Evolutionary conservation across 75 land plant species (phyloP), one percentile per base, ranked within the genome.

Genomic region (Larix kaempferi): DNA sequence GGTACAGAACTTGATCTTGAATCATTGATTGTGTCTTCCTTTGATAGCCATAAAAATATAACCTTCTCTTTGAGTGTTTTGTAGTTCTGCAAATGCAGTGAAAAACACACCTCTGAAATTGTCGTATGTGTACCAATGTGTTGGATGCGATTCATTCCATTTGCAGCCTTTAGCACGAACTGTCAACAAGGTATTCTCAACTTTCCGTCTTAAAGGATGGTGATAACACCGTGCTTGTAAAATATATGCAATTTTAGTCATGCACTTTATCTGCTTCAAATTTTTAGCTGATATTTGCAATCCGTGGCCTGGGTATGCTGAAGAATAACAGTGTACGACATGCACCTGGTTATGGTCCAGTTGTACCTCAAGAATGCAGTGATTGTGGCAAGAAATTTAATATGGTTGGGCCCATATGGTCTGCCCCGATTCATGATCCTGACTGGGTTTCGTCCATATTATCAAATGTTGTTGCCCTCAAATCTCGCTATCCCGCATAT

Each of bases 351-450:
- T 84, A 81, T 77, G 99, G 98, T 23, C 99, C 99, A 57, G 86
- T 65, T 44, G 95, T 93, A 75, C 80, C 87, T 75, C 92, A 91
- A 78, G 93, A 91, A 19, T 98, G 99, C 79, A 86, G 83, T 79
- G 91, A 98, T 71, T 98, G 99, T 81, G 93, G 94, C n/a, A 98
- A 93, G 78, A 90, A 87, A 62, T 96, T 88, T 60, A 90, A 90
- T 77, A 95, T 98, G 99, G 99, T 94, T 69, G 98, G 99, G n/a
- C 98, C 99, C 13, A 98, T 98, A 74, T 98, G 99, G 98, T 88
- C 98, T 60, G 99, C 94, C 73, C 99, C 96, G 7, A 98, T 98
- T 56, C 99, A 98, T 80, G 98, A 98, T 69, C 84, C 89, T 55
- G 99, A 95, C 56, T 95, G 99, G 98, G 87, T 95, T 26, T 59